These are phyloP conservation scores for Xylaria polymorpha DNA, from an alignment of 2,329 filamentous ascomycete genomes.

Conservation along the genomic window DNA sequence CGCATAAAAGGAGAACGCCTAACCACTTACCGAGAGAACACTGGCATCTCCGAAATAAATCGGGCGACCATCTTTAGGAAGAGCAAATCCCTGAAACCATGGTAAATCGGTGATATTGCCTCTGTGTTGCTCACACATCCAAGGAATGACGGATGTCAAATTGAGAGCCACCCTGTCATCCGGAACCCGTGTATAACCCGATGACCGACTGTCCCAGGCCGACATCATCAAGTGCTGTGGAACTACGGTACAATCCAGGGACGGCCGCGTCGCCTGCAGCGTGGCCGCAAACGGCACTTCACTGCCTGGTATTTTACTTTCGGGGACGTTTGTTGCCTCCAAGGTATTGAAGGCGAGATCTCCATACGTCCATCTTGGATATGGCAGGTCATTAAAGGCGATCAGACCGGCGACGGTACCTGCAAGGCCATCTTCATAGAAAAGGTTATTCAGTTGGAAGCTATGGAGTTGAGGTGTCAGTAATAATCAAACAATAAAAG, in stretches of 20 bases:
- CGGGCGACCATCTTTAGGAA: slow-evolving; percentile 26
- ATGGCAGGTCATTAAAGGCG: slow-evolving; percentile 23
- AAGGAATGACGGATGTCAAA: slow-evolving; percentile 25
- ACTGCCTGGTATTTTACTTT: neutral
- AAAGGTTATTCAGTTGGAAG: slow-evolving; percentile 32
- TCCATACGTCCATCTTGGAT: slow-evolving; percentile 30
- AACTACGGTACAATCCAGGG: slow-evolving; percentile 25
- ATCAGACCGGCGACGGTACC: slow-evolving; percentile 31
- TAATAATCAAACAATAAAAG: neutral
- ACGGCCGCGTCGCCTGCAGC: slow-evolving; percentile 31
- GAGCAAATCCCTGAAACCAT: slow-evolving; percentile 30
- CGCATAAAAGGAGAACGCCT: neutral
- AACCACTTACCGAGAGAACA: slow-evolving; percentile 23
- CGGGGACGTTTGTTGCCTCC: neutral
- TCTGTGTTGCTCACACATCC: slow-evolving; percentile 16
- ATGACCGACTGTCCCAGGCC: slow-evolving; percentile 13
- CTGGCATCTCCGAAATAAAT: slow-evolving; percentile 33
- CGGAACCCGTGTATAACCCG: neutral
- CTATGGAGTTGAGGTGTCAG: neutral
- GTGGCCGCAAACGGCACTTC: slow-evolving; percentile 25
- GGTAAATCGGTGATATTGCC: slow-evolving; percentile 16
- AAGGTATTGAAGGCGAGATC: slow-evolving; percentile 32
- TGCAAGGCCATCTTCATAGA: slow-evolving; percentile 26
- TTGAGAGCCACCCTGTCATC: slow-evolving; percentile 23
- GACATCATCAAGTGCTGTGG: neutral